Base-by-base conservation (phyloP, 371 early-diverging fungal species). In the Mortierella sp. region DNA sequence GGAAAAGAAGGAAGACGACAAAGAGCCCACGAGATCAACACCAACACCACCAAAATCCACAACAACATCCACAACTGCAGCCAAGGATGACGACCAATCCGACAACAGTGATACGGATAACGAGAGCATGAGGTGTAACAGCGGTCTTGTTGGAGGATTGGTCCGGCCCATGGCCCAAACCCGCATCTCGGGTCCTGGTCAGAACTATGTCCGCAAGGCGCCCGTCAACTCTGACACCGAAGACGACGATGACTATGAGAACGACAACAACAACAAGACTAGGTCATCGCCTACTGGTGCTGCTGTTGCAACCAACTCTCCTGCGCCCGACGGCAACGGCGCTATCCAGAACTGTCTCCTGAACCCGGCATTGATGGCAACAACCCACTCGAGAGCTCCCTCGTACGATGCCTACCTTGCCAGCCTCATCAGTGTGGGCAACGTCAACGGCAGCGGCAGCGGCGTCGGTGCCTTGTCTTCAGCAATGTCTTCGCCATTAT, bases 141-240 rank as follows among this genome's bases (percentile, higher is more conserved):
- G 70, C 26, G 68, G 63, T 16, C 45, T 29, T 8, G 4, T 68
- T 11, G 69, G 29, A 64, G 65, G 34, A 19, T 52, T 79, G 19
- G 52, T 41, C 13, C 53, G 47, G 0, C 47, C 81, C 11, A 64
- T 77, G 39, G 50, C 77, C 2, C 64, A 68, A 29, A 47, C 66
- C 3, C 72, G 72, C 24, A 69, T 74, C 48, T 53, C 77, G 50
- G 69, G 68, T 19, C 77, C 82, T 3, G 83, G 83, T 31, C 78
- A 77, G 61, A 77, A 74, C 66, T 82, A 82, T 55, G 73, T 75
- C 50, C 83, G 78, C 64, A 82, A 72, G 69, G 66, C 78, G 8
- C 83, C 83, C 5, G 78, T 75, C 44, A 70, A 71, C 47, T 82
- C 83, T 34, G 83, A 82, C 40, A 69, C 66, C 11, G 83, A 82